phyloP scores from a whole-genome alignment of 352 stramenopile species.

The Globisporangium splendens region DNA sequence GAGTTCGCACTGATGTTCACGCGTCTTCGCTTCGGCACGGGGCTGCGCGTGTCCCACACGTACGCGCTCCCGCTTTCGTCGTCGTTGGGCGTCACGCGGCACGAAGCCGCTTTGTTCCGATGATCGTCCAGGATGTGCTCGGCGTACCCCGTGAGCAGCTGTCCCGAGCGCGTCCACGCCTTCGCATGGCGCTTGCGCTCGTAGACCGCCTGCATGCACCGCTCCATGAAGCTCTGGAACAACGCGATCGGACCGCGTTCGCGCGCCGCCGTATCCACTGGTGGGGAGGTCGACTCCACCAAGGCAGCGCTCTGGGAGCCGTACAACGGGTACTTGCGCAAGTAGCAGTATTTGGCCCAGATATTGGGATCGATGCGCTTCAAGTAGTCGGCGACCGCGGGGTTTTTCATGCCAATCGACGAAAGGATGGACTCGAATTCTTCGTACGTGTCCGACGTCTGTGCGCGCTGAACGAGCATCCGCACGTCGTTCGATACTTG shows the following conservation, averaged over 20 bases:
- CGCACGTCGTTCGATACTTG: slow-evolving; percentile 19
- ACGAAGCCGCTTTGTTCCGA: slow-evolving; percentile 22
- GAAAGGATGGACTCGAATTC: slow-evolving; percentile 30
- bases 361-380: slow-evolving; percentile 20
- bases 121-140: slow-evolving; percentile 30
- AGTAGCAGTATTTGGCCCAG: slow-evolving; percentile 41
- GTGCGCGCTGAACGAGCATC: slow-evolving; percentile 25
- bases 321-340: slow-evolving; percentile 36
- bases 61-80: slow-evolving; percentile 39
- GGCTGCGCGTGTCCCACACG: slow-evolving; percentile 36
- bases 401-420: slow-evolving; percentile 18
- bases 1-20: slow-evolving; percentile 34
- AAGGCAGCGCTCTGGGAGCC: slow-evolving; percentile 34
- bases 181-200: slow-evolving; percentile 27
- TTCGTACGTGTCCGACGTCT: slow-evolving; percentile 27
- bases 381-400: slow-evolving; percentile 21
- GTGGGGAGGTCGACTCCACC: slow-evolving; percentile 17
- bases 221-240: slow-evolving; percentile 41
- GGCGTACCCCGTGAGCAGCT: slow-evolving; percentile 33
- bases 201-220: slow-evolving; percentile 35
- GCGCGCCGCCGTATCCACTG: slow-evolving; percentile 15
- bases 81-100: slow-evolving; percentile 39
- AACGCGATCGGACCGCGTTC: slow-evolving; percentile 32
- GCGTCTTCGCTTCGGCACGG: slow-evolving; percentile 33
- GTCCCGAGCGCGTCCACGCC: slow-evolving; percentile 16